Conservation (phyloP, 2,329 filamentous ascomycete genomes). For the Ophiostoma fasciatum region DNA sequence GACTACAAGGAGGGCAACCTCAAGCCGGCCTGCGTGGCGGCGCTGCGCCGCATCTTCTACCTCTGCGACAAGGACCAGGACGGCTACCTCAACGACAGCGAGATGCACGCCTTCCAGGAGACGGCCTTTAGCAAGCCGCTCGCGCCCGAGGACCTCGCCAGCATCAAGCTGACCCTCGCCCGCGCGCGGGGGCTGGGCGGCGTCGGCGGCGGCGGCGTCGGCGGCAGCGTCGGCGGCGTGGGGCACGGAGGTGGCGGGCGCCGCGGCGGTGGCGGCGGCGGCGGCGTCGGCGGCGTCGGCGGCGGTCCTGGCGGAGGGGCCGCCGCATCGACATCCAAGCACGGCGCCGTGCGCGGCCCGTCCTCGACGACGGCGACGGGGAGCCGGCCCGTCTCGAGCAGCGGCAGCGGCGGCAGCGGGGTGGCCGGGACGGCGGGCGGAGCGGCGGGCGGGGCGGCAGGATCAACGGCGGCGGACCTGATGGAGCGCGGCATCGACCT, state of each 20-base stretch:
- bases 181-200: conserved; percentile 50
- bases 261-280: too few relatives aligned
- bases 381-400: conserved; percentile 3
- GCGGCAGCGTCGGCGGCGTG: too few relatives aligned
- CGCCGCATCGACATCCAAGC: conserved; percentile 12
- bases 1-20: conserved; percentile 84
- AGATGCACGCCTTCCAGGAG: conserved; percentile 80
- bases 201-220: conserved; percentile 56
- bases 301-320: conserved; percentile 59
- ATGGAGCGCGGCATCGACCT: conserved; percentile 59
- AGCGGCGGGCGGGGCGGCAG: too few relatives aligned
- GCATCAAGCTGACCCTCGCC: conserved; percentile 78
- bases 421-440: not conserved
- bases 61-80: conserved; percentile 95
- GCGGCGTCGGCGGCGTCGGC: conserved; percentile 44
- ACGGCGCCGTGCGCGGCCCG: not conserved
- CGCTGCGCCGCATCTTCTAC: conserved; percentile 83
- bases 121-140: conserved; percentile 87
- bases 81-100: conserved; percentile 72
- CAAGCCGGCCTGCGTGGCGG: conserved; percentile 79
- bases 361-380: conserved; percentile 4
- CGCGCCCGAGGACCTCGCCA: conserved; percentile 65
- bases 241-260: too few relatives aligned
- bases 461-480: not conserved
- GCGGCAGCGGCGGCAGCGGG: not conserved